Evolutionary conservation across 2,329 filamentous ascomycete genomes (phyloP).

Genomic region (Teratosphaeriaceae sp.): DNA sequence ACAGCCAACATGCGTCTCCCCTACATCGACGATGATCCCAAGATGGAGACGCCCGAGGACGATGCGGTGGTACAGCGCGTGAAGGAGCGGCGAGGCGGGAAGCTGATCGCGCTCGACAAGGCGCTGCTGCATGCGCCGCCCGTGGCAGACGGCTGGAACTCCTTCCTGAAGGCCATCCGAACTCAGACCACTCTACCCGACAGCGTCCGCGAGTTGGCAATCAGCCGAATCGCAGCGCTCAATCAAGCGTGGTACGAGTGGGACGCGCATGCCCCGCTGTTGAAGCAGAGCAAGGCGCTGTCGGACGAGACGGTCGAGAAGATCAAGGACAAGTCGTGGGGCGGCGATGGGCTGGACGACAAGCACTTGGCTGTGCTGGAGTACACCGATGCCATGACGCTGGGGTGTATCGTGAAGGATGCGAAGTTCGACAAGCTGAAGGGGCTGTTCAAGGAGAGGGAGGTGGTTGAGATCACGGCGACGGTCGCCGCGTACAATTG

Average conservation of each 20-base stretch:
- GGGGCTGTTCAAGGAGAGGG: slow-evolving; percentile 57
- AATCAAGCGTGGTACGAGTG: slow-evolving; percentile 84
- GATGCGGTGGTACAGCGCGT: slow-evolving; percentile 46
- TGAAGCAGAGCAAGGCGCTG: slow-evolving; percentile 60
- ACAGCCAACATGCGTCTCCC: slow-evolving; percentile 46
- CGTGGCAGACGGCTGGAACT: slow-evolving; percentile 53
- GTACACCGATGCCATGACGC: slow-evolving; percentile 81
- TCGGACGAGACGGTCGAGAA: slow-evolving; percentile 41
- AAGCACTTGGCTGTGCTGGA: slow-evolving; percentile 62
- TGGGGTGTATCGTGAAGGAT: slow-evolving; percentile 62
- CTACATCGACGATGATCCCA: slow-evolving; percentile 47
- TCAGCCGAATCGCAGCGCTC: slow-evolving; percentile 71
- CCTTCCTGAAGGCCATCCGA: slow-evolving; percentile 50
- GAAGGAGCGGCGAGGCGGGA: slow-evolving; percentile 44
- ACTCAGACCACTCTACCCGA: slow-evolving; percentile 45
- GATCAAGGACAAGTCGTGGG: slow-evolving; percentile 35
- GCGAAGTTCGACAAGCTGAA: slow-evolving; percentile 60
- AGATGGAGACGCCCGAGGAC: slow-evolving; percentile 41
- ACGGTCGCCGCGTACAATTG: slow-evolving; percentile 79
- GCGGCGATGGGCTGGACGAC: slow-evolving; percentile 43
- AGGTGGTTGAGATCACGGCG: slow-evolving; percentile 75
- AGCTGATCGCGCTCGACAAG: slow-evolving; percentile 47
- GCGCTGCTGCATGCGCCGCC: slow-evolving; percentile 50
- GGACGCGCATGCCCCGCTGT: slow-evolving; percentile 64
- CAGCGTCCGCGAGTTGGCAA: slow-evolving; percentile 65